Evolutionary conservation across 495 filamentous ascomycete species (phyloP).

Genomic region (Aspergillus cristatus): DNA sequence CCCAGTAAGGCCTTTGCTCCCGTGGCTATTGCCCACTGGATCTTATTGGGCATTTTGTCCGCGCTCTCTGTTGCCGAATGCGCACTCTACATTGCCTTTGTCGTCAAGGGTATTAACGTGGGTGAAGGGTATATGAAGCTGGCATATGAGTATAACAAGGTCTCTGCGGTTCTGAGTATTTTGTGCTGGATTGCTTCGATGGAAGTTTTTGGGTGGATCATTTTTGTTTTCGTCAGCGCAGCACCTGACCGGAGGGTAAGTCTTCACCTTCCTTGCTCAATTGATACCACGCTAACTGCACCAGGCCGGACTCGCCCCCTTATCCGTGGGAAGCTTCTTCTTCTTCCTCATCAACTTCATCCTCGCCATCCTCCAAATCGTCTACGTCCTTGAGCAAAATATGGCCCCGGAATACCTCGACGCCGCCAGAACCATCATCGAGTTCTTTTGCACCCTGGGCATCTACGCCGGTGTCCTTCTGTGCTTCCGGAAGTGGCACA

Average conservation of each 20-base stretch:
- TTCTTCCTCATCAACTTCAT: slow-evolving; percentile 14
- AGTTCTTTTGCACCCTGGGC: slow-evolving; percentile 14
- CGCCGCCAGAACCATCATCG: slow-evolving; percentile 2
- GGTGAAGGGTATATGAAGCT: neutral
- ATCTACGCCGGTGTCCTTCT: slow-evolving; percentile 15
- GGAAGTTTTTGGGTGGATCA: neutral
- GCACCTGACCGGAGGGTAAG: neutral
- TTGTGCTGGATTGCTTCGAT: neutral
- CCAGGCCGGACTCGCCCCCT: slow-evolving; percentile 1
- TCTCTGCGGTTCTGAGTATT: neutral
- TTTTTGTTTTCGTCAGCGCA: neutral
- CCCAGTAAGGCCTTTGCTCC: slow-evolving; percentile 7
- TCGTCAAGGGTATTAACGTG: slow-evolving; percentile 5
- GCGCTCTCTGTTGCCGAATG: slow-evolving; percentile 10
- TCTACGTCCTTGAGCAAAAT: slow-evolving; percentile 5
- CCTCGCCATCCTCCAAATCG: slow-evolving; percentile 10
- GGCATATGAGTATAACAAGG: neutral
- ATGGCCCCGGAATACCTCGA: slow-evolving; percentile 5
- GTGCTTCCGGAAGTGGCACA: slow-evolving; percentile 13
- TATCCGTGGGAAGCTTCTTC: slow-evolving; percentile 1
- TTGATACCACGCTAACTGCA: neutral
- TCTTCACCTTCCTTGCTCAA: neutral
- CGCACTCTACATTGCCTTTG: slow-evolving; percentile 7
- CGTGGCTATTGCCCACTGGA: slow-evolving; percentile 12
- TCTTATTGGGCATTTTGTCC: slow-evolving; percentile 7